Conservation (phyloP, 1,284 basidiomycete species). For the Xerocomus cyaneibrunnescens region DNA sequence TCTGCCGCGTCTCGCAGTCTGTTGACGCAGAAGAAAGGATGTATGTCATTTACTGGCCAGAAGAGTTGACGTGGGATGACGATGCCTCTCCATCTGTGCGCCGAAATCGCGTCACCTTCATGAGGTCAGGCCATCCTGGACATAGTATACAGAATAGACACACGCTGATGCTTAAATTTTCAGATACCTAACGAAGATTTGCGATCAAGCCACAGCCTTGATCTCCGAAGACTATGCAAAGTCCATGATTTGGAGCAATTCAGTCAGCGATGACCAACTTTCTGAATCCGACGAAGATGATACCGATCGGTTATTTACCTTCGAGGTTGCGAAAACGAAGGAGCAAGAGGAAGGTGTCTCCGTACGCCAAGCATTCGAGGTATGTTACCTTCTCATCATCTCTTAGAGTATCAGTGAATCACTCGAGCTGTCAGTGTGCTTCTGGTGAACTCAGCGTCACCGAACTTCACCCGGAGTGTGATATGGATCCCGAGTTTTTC, state of each 20-base stretch:
- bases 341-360: conserved; percentile 57
- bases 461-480: conserved; percentile 22
- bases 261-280: conserved; percentile 30
- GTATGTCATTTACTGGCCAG: conserved; percentile 61
- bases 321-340: conserved; percentile 55
- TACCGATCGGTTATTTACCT: conserved; percentile 50
- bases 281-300: conserved; percentile 39
- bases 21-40: conserved; percentile 25
- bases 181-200: conserved; percentile 56
- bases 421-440: conserved; percentile 15
- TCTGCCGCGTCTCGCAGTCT: conserved; percentile 25
- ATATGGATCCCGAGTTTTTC: conserved; percentile 25
- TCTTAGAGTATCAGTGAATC: neutral
- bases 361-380: conserved; percentile 43
- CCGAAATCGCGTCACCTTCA: conserved; percentile 58
- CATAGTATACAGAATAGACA: neutral
- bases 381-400: conserved; percentile 12
- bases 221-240: conserved; percentile 47
- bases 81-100: conserved; percentile 45
- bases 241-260: conserved; percentile 44
- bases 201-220: conserved; percentile 51
- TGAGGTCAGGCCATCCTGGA: conserved; percentile 42
- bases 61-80: conserved; percentile 60
- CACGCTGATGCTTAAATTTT: neutral
- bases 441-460: conserved; percentile 13